Evolutionary conservation across 306 rosid genomes (phyloP).

Genomic region (Acacia melanoxylon): DNA sequence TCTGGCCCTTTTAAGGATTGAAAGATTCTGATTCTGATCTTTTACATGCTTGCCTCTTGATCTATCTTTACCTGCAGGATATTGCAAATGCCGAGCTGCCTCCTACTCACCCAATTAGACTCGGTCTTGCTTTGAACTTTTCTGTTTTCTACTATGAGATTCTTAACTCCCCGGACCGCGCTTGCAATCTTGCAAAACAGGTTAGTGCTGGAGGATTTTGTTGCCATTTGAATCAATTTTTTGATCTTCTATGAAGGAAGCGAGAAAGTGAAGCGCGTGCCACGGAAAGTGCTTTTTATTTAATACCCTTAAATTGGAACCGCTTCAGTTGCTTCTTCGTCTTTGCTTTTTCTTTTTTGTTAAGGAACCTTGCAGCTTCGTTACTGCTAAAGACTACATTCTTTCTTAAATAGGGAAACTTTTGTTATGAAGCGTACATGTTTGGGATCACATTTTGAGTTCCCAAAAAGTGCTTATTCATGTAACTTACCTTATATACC

Average conservation of each 20-base stretch:
- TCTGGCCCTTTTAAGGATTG: background rate
- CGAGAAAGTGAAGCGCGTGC: conserved; percentile 5
- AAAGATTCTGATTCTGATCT: background rate
- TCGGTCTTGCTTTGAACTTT: conserved; percentile 95
- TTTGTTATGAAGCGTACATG: no score
- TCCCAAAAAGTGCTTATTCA: no score
- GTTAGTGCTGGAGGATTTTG: conserved; percentile 36
- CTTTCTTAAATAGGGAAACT: background rate
- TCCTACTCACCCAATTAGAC: conserved; percentile 97
- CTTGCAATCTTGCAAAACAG: conserved; percentile 98
- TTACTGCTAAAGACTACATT: background rate
- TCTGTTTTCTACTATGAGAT: conserved; percentile 96
- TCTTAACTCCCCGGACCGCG: conserved; percentile 97
- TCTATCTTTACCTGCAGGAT: conserved; percentile 52
- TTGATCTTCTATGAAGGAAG: background rate
- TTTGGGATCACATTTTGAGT: no score
- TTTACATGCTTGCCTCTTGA: background rate
- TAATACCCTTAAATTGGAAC: conserved; percentile 2
- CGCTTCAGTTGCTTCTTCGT: background rate
- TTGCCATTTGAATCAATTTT: background rate
- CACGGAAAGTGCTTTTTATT: background rate
- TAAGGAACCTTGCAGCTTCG: conserved; percentile 20
- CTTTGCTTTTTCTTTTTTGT: background rate
- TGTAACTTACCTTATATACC: no score
- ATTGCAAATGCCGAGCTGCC: conserved; percentile 88